phyloP scores from a whole-genome alignment of 805 yeast species.

The Teunomyces cretensis region DNA sequence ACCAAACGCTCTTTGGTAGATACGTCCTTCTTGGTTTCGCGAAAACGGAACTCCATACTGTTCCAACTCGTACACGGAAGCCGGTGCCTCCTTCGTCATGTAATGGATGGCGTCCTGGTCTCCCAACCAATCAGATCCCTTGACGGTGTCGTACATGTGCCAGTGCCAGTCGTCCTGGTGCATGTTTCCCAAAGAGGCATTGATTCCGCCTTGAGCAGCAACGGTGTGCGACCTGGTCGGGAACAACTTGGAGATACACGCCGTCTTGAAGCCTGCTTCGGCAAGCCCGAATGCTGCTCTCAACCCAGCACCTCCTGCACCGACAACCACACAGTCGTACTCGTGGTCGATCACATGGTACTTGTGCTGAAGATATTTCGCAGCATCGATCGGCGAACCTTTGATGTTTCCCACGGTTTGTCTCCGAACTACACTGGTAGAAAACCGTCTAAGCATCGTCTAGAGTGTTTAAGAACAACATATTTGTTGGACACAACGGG shows the following conservation, averaged over 20 bases:
- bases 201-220: constrained; percentile 99
- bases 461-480: too few relatives aligned
- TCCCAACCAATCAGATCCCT: constrained; percentile 99
- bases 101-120: constrained; percentile 99
- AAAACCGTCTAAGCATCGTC: too few relatives aligned
- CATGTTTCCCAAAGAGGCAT: constrained; percentile 98
- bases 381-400: too few relatives aligned
- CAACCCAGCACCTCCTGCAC: constrained; percentile 99
- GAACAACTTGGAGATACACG: constrained; percentile 94
- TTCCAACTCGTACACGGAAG: constrained; percentile 92
- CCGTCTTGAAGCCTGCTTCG: constrained; percentile 95
- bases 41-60: constrained; percentile 98
- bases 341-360: constrained; percentile 96
- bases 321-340: constrained; percentile 95
- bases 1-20: constrained; percentile 98
- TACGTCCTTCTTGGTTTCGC: constrained; percentile 93
- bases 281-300: constrained; percentile 98
- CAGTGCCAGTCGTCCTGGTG: constrained; percentile 98
- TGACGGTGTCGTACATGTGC: constrained; percentile 99
- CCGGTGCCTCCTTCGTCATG: constrained; percentile 98
- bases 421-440: too few relatives aligned
- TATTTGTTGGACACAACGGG: too few relatives aligned
- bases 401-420: too few relatives aligned
- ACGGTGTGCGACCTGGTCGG: constrained; percentile 99
- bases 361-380: constrained; percentile 39